Percentiles rank a stretch among this genome's conserved stretches.
These are phyloP conservation scores for Linderniella brevidens DNA, from an alignment of 257 asterid genomes.

Conservation along the genomic window DNA sequence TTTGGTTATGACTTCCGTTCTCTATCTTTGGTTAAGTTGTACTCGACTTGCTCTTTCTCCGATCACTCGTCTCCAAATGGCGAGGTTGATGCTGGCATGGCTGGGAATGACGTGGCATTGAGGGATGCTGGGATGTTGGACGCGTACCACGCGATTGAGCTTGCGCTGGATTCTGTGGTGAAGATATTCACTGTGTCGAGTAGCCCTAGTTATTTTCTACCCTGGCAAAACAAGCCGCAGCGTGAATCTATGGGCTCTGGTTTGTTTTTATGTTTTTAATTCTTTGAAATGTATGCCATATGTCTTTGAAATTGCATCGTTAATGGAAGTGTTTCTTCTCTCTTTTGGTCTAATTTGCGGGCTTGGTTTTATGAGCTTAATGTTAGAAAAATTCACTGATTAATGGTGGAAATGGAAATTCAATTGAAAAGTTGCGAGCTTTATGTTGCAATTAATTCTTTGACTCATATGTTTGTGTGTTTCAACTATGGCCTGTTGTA, in stretches of 20 bases:
- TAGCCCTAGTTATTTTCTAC: slow-evolving; percentile 79
- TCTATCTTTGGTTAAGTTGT: slow-evolving; percentile 9
- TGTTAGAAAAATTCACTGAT: too few relatives aligned
- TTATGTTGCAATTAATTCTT: too few relatives aligned
- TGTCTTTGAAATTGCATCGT: neutral
- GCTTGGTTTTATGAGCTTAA: too few relatives aligned
- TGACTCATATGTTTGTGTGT: too few relatives aligned
- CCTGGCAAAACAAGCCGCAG: slow-evolving; percentile 93
- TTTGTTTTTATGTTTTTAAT: slow-evolving; percentile 12
- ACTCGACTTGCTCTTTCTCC: slow-evolving; percentile 22
- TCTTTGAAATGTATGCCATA: slow-evolving; percentile 1
- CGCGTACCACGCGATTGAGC: slow-evolving; percentile 55
- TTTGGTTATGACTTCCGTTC: slow-evolving; percentile 1
- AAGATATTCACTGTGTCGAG: slow-evolving; percentile 85
- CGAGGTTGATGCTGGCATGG: slow-evolving; percentile 16
- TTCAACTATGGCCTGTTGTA: too few relatives aligned
- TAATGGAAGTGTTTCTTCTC: too few relatives aligned
- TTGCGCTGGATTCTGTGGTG: slow-evolving; percentile 90
- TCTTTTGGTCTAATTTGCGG: too few relatives aligned
- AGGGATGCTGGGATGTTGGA: slow-evolving; percentile 17
- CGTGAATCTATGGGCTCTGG: slow-evolving; percentile 97
- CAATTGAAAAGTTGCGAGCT: too few relatives aligned
- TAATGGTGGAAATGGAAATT: too few relatives aligned
- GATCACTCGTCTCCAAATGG: slow-evolving; percentile 10
- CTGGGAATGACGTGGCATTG: slow-evolving; percentile 8